phyloP scores from a whole-genome alignment of 1,284 basidiomycete genomes.

The Trametes versicolor region DNA sequence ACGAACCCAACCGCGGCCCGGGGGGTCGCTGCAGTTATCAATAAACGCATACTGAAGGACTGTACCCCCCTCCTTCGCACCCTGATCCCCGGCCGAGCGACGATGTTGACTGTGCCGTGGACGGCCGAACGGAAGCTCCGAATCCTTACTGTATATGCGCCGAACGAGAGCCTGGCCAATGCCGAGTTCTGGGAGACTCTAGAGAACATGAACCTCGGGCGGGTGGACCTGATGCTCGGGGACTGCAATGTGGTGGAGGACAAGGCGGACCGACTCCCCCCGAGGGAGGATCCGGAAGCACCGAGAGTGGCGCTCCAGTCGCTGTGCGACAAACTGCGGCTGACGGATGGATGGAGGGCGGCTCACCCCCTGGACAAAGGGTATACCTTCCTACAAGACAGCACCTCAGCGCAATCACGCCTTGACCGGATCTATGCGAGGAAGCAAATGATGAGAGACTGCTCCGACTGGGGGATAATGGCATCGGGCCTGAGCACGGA shows the following conservation, averaged over 20 bases:
- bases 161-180: neutral
- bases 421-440: slow-evolving; percentile 1
- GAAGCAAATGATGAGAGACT: neutral
- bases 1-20: neutral
- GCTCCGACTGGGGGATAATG: neutral
- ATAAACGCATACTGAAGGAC: neutral
- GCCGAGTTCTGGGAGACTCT: neutral
- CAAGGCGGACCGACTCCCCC: neutral
- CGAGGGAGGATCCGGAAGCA: neutral
- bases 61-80: neutral
- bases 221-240: neutral
- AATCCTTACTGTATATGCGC: neutral
- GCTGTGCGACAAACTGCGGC: neutral
- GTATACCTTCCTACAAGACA: neutral
- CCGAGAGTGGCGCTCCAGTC: neutral
- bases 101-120: neutral
- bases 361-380: neutral
- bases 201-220: neutral
- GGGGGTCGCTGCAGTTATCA: neutral
- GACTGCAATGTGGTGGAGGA: neutral
- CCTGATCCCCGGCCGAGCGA: neutral
- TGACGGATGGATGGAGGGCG: neutral
- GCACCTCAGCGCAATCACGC: neutral
- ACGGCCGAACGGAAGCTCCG: neutral
- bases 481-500: neutral